phyloP scores from a whole-genome alignment of 1,284 basidiomycete species.

The Papiliotrema fonsecae region DNA sequence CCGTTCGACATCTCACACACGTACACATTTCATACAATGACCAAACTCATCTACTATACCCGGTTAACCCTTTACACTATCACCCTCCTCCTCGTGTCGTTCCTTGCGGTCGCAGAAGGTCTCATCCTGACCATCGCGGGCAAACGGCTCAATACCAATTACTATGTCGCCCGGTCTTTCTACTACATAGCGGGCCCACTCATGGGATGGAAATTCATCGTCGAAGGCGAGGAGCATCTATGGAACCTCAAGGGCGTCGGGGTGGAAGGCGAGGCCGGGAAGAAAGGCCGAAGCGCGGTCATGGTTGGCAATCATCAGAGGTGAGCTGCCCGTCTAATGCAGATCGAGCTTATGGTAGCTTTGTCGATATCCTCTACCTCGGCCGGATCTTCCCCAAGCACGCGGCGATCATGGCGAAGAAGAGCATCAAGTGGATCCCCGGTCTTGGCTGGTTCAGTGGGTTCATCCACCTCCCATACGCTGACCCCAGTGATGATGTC shows the following conservation, averaged over 20 bases:
- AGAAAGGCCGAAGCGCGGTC: slow-evolving; percentile 51
- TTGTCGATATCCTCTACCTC: slow-evolving; percentile 80
- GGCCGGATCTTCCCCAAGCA: slow-evolving; percentile 81
- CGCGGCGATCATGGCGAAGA: slow-evolving; percentile 91
- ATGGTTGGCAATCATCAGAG: slow-evolving; percentile 90
- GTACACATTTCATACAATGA: no score
- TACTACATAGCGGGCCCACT: slow-evolving; percentile 66
- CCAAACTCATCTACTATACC: no score
- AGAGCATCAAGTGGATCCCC: slow-evolving; percentile 78
- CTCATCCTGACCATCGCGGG: slow-evolving; percentile 67
- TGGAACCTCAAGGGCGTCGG: slow-evolving; percentile 51
- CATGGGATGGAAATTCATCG: slow-evolving; percentile 67
- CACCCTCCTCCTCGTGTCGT: slow-evolving; percentile 66
- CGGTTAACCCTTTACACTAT: slow-evolving; percentile 68
- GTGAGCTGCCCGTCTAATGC: slow-evolving; percentile 22
- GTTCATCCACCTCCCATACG: slow-evolving; percentile 8
- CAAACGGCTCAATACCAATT: slow-evolving; percentile 74
- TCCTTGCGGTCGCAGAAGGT: slow-evolving; percentile 68
- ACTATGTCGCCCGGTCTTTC: slow-evolving; percentile 78
- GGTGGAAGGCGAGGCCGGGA: slow-evolving; percentile 29
- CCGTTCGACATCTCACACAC: no score
- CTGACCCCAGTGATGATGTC: slow-evolving; percentile 62
- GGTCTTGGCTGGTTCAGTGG: slow-evolving; percentile 78
- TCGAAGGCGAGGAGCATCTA: slow-evolving; percentile 84
- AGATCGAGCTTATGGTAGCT: slow-evolving; percentile 47